Evolutionary conservation across 805 yeast genomes (phyloP).

Genomic region (Candida ponderosae): DNA sequence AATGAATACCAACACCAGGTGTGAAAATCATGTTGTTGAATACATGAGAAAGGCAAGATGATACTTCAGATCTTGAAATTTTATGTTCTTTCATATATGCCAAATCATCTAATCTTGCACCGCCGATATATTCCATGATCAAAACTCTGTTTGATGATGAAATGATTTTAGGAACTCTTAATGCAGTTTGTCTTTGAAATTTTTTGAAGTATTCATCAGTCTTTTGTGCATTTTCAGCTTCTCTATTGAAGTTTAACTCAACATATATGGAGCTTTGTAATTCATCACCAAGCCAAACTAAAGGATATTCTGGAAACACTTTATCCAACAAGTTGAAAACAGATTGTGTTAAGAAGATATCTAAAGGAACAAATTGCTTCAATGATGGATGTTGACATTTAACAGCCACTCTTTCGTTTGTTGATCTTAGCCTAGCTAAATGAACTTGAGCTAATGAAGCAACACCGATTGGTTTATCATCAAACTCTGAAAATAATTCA

Average conservation of each 20-base stretch:
- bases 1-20: slow-evolving; percentile 85
- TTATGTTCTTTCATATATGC: slow-evolving; percentile 51
- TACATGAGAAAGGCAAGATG: slow-evolving; percentile 79
- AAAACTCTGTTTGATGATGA: slow-evolving; percentile 64
- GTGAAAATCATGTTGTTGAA: slow-evolving; percentile 95
- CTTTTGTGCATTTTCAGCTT: slow-evolving; percentile 71
- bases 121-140: slow-evolving; percentile 81
- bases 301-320: slow-evolving; percentile 88
- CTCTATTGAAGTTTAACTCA: slow-evolving; percentile 85
- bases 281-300: slow-evolving; percentile 95
- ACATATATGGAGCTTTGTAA: slow-evolving; percentile 77
- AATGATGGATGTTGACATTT: slow-evolving; percentile 91
- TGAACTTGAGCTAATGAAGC: slow-evolving; percentile 98
- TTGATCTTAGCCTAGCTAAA: slow-evolving; percentile 48
- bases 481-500: slow-evolving; percentile 61
- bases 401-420: slow-evolving; percentile 78
- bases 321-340: slow-evolving; percentile 69
- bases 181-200: slow-evolving; percentile 56
- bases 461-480: slow-evolving; percentile 78
- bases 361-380: slow-evolving; percentile 83
- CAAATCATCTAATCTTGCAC: slow-evolving; percentile 76
- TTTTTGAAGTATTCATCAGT: slow-evolving; percentile 61
- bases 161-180: slow-evolving; percentile 67
- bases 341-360: slow-evolving; percentile 65
- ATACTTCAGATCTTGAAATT: slow-evolving; percentile 72